These are phyloP conservation scores for Colletotrichum sp. DNA, from an alignment of 2,329 filamentous ascomycete genomes.

Conservation along the genomic window DNA sequence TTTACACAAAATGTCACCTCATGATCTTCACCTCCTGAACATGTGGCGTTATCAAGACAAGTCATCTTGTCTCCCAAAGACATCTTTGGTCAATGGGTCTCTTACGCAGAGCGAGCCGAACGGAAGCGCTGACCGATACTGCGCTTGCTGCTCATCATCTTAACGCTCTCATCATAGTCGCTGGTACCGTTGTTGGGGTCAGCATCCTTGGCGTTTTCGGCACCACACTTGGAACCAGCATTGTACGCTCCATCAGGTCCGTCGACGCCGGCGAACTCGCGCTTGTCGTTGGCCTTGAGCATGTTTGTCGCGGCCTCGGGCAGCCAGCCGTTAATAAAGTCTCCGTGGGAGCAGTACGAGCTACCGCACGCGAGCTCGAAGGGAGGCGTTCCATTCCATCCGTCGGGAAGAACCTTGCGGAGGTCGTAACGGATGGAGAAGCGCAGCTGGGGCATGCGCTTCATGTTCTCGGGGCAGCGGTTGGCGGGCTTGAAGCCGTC, in stretches of 20 bases:
- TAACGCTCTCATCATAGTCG: slow-evolving; percentile 38
- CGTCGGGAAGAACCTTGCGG: slow-evolving; percentile 44
- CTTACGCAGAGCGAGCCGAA: not conserved
- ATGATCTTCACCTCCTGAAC: not conserved
- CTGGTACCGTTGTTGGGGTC: slow-evolving; percentile 45
- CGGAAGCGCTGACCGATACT: slow-evolving; percentile 8
- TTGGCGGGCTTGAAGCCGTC: slow-evolving; percentile 27
- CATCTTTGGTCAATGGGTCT: not conserved
- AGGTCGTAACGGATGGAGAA: slow-evolving; percentile 53
- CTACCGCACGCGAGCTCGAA: slow-evolving; percentile 46
- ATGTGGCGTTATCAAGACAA: not conserved
- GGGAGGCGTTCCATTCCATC: slow-evolving; percentile 48
- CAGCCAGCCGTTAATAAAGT: slow-evolving; percentile 54
- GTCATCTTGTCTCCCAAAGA: not conserved
- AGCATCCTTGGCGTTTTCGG: slow-evolving; percentile 39
- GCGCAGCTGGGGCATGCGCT: slow-evolving; percentile 50
- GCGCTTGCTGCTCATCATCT: slow-evolving; percentile 7
- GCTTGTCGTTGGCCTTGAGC: slow-evolving; percentile 38
- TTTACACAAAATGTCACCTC: not conserved
- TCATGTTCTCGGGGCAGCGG: slow-evolving; percentile 46
- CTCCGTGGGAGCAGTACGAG: slow-evolving; percentile 49
- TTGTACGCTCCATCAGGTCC: slow-evolving; percentile 32
- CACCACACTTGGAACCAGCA: slow-evolving; percentile 24
- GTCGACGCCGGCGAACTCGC: slow-evolving; percentile 39
- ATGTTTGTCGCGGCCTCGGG: slow-evolving; percentile 44